Evolutionary conservation across 2,329 filamentous ascomycete genomes (phyloP).

Genomic region (Claviceps sp.): DNA sequence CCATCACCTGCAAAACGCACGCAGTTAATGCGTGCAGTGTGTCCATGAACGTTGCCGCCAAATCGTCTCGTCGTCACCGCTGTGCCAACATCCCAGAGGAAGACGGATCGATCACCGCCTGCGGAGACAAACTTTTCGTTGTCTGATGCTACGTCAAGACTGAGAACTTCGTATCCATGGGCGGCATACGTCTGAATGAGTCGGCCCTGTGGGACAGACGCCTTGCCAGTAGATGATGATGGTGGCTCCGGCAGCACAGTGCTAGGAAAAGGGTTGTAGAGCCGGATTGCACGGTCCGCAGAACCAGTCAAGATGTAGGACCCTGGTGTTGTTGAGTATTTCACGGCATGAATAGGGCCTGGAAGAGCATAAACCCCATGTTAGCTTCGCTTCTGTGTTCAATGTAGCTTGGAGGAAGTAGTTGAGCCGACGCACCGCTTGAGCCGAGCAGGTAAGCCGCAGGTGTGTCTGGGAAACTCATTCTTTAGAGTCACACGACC

Average conservation of each 20-base stretch:
- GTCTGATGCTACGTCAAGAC: slow-evolving; percentile 57
- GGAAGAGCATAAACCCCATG: neutral
- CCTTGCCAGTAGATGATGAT: slow-evolving; percentile 14
- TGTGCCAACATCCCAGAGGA: slow-evolving; percentile 85
- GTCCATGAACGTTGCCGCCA: slow-evolving; percentile 44
- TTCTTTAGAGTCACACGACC: slow-evolving; percentile 9
- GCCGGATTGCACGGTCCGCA: slow-evolving; percentile 69
- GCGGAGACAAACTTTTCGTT: slow-evolving; percentile 79
- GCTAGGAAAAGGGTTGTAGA: slow-evolving; percentile 63
- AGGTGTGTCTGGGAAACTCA: slow-evolving; percentile 35
- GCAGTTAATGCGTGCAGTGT: slow-evolving; percentile 62
- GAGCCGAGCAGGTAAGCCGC: slow-evolving; percentile 44
- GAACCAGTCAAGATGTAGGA: slow-evolving; percentile 77
- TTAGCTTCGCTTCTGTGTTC: neutral
- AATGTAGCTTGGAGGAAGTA: neutral
- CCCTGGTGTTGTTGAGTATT: slow-evolving; percentile 59
- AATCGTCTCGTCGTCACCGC: slow-evolving; percentile 68
- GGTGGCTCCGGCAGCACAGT: slow-evolving; percentile 20
- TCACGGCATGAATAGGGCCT: slow-evolving; percentile 61
- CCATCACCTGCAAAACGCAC: slow-evolving; percentile 66
- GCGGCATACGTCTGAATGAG: slow-evolving; percentile 81
- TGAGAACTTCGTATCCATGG: slow-evolving; percentile 86
- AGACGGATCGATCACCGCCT: slow-evolving; percentile 82
- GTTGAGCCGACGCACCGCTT: slow-evolving; percentile 31
- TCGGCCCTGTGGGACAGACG: slow-evolving; percentile 30